A percentile compares a stretch with the other conserved stretches of the same genome.
Conservation (phyloP, 2,329 filamentous ascomycete species). For the Dactylellina parvicollis region DNA sequence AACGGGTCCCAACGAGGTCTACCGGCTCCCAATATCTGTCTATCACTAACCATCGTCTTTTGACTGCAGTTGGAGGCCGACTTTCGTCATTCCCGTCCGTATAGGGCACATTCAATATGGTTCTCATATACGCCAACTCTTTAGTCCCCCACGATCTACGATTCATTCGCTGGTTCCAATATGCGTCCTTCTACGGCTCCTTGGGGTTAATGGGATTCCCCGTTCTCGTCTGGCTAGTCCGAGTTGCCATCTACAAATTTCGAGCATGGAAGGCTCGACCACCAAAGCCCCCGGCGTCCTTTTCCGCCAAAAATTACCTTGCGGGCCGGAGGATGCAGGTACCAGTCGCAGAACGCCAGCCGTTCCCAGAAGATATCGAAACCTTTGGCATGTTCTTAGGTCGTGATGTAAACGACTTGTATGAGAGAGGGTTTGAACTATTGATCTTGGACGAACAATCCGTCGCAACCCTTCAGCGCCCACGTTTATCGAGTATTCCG, state of each 20-base stretch:
- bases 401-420: conserved; percentile 29
- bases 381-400: conserved; percentile 44
- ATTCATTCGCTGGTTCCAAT: conserved; percentile 45
- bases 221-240: conserved; percentile 40
- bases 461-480: conserved; percentile 37
- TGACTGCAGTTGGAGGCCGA: conserved; percentile 1
- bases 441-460: conserved; percentile 46
- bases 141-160: conserved; percentile 36
- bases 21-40: background rate
- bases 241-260: conserved; percentile 43
- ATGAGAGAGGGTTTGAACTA: conserved; percentile 42
- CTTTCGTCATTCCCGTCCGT: conserved; percentile 24
- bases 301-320: conserved; percentile 33
- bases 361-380: conserved; percentile 31
- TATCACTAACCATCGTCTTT: conserved; percentile 18
- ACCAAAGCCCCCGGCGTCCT: conserved; percentile 26
- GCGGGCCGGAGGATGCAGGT: conserved; percentile 29
- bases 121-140: conserved; percentile 45
- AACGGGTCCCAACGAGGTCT: background rate
- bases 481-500: conserved; percentile 41
- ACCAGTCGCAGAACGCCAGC: conserved; percentile 3
- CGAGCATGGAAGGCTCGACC: conserved; percentile 37
- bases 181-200: conserved; percentile 42
- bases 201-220: conserved; percentile 44
- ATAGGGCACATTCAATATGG: conserved; percentile 39